phyloP scores from a whole-genome alignment of 169 alveolate genomes.

The Plasmodium fragile region DNA sequence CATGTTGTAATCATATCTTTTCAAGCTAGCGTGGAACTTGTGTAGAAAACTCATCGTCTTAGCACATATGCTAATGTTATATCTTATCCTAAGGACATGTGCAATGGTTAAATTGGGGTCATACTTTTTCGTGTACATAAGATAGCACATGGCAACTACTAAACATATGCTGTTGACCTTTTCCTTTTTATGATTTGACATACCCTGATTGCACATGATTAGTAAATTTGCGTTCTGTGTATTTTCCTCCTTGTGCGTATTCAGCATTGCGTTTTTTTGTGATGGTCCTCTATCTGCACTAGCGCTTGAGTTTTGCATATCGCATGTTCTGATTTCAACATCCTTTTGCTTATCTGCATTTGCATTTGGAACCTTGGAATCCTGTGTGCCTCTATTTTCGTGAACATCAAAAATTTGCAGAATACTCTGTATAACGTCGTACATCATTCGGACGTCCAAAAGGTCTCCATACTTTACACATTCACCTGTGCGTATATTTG shows the following conservation, averaged over 20 bases:
- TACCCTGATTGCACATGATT: conserved; percentile 69
- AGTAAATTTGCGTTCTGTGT: conserved; percentile 4
- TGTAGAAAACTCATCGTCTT: conserved; percentile 25
- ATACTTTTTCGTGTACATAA: conserved; percentile 47
- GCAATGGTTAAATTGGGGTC: conserved; percentile 21
- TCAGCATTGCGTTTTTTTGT: neutral
- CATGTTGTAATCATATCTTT: conserved; percentile 16
- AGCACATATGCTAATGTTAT: conserved; percentile 18
- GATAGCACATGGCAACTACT: conserved; percentile 71
- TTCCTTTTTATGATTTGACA: conserved; percentile 5
- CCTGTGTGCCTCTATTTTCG: neutral
- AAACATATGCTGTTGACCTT: conserved; percentile 54
- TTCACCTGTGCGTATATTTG: neutral
- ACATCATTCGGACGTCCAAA: conserved; percentile 34
- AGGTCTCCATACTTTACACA: conserved; percentile 18
- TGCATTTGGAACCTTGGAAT: neutral
- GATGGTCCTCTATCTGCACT: neutral
- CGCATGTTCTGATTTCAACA: neutral
- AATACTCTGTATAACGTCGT: conserved; percentile 21
- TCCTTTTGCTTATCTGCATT: neutral
- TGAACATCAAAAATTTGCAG: neutral
- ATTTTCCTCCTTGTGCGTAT: neutral
- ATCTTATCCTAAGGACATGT: conserved; percentile 37
- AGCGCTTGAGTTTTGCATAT: neutral
- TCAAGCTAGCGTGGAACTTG: conserved; percentile 25